Conservation (phyloP, 768 basidiomycete genomes). For the Royoungia palumana region DNA sequence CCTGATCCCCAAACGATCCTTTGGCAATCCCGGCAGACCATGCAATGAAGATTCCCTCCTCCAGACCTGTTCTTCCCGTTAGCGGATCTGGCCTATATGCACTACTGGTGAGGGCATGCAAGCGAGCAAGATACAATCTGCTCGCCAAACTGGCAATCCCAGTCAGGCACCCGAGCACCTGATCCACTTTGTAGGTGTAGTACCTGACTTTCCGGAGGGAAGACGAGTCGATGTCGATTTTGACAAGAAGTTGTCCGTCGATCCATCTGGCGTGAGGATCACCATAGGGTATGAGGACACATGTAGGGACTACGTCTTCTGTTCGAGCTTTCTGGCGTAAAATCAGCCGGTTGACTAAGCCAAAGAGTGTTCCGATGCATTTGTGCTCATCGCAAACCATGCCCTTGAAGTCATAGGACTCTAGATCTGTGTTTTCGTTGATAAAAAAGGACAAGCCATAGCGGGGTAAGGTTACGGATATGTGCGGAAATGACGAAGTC, state of each 20-base stretch:
- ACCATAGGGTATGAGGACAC: conserved; percentile 12
- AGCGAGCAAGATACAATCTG: conserved; percentile 34
- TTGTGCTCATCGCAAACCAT: conserved; percentile 39
- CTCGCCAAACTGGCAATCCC: conserved; percentile 21
- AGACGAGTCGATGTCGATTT: not conserved
- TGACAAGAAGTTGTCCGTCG: conserved; percentile 6
- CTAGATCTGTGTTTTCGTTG: conserved; percentile 24
- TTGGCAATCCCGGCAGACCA: no score
- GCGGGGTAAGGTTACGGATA: conserved; percentile 33
- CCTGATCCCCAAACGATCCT: no score
- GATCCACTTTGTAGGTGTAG: conserved; percentile 8
- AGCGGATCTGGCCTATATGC: conserved; percentile 40
- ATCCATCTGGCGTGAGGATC: not conserved
- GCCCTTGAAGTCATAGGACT: conserved; percentile 36
- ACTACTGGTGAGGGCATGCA: conserved; percentile 42
- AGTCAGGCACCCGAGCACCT: conserved; percentile 23
- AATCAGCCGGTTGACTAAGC: conserved; percentile 36
- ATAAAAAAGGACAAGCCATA: conserved; percentile 39
- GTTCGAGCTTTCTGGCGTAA: conserved; percentile 10
- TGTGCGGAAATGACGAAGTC: not conserved
- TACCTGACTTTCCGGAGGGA: not conserved
- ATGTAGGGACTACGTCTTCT: not conserved
- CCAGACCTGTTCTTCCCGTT: conserved; percentile 38
- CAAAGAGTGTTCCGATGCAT: conserved; percentile 39
- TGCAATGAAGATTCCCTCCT: conserved; percentile 34